Conservation (phyloP, 345 rosid species). For the Eucalyptus viminalis region DNA sequence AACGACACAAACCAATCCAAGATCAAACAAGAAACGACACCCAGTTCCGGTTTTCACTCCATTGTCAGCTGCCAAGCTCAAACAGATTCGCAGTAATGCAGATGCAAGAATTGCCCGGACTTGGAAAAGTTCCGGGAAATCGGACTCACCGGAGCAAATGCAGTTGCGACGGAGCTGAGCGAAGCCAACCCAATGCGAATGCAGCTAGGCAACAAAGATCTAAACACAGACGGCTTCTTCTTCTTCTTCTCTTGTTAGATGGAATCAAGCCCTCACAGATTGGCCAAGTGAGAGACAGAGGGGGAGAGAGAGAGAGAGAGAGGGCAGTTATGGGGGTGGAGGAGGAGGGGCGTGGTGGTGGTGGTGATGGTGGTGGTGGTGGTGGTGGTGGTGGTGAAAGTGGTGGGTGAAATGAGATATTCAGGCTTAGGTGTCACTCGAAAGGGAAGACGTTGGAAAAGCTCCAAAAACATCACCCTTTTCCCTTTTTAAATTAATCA, state of each 20-base stretch:
- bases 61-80: background rate
- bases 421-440: conserved; percentile 2
- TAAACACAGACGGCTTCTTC: background rate
- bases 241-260: background rate
- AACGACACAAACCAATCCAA: background rate
- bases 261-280: background rate
- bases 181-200: background rate
- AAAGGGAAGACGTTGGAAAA: background rate
- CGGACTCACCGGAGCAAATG: conserved; percentile 32
- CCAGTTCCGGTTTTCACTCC: background rate
- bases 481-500: background rate
- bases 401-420: conserved; percentile 10
- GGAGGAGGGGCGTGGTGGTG: background rate
- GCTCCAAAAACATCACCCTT: background rate
- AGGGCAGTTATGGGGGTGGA: background rate
- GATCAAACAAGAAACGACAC: background rate
- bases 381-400: conserved; percentile 4
- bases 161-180: background rate
- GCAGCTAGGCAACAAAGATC: conserved; percentile 14
- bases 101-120: background rate
- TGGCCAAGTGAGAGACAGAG: background rate
- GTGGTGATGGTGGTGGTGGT: background rate
- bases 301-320: background rate
- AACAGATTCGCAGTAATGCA: background rate
- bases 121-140: background rate